These are phyloP conservation scores for Paramecium tetraurelia DNA, from an alignment of 73 alveolate genomes.

Conservation along the genomic window DNA sequence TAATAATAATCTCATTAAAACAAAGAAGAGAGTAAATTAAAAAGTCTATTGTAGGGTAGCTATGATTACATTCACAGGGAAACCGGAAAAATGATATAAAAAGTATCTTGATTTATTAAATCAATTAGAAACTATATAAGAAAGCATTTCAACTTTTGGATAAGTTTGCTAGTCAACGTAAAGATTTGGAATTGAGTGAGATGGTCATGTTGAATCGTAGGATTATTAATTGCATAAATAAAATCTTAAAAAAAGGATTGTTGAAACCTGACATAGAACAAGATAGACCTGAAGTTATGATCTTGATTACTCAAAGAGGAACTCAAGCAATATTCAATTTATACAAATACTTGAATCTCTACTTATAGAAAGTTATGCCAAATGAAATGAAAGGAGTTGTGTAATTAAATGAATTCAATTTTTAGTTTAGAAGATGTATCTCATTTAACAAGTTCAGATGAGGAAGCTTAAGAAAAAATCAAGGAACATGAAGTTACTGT, in stretches of 20 bases:
- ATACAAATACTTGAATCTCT: slow-evolving; percentile 21
- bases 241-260: not conserved
- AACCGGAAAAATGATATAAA: slow-evolving; percentile 37
- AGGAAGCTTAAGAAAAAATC: slow-evolving; percentile 5
- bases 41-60: not conserved
- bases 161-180: not conserved
- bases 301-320: not conserved
- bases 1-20: not conserved
- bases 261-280: slow-evolving; percentile 30
- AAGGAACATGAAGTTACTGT: slow-evolving; percentile 2
- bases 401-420: not conserved
- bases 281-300: slow-evolving; percentile 9
- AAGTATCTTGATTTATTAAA: not conserved
- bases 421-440: slow-evolving; percentile 35
- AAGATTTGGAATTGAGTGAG: slow-evolving; percentile 28
- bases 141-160: slow-evolving; percentile 29
- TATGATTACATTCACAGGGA: slow-evolving; percentile 43
- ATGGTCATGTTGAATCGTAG: slow-evolving; percentile 29
- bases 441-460: not conserved
- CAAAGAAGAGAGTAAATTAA: slow-evolving; percentile 18
- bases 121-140: slow-evolving; percentile 8
- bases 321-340: slow-evolving; percentile 10
- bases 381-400: slow-evolving; percentile 17
- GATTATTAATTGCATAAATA: not conserved
- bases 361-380: slow-evolving; percentile 29